Evolutionary conservation across 2,329 filamentous ascomycete genomes (phyloP).

Genomic region (Aspergillus flavus): DNA sequence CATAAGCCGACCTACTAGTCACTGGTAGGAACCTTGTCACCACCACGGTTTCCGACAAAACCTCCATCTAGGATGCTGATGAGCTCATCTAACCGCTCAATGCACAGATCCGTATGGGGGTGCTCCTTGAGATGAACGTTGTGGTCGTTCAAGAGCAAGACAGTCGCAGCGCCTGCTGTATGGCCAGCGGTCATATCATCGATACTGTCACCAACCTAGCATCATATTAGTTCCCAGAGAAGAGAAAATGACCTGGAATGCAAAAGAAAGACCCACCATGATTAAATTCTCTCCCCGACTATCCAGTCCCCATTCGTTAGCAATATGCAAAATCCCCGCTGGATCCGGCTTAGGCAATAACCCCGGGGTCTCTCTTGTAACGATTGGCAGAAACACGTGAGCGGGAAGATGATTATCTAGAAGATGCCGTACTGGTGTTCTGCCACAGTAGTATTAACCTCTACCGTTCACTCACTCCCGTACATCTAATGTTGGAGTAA

Average conservation of each 20-base stretch:
- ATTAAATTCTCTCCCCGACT: slow-evolving; percentile 47
- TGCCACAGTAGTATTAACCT: slow-evolving; percentile 16
- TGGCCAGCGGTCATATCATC: slow-evolving; percentile 92
- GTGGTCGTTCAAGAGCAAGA: slow-evolving; percentile 83
- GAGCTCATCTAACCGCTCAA: slow-evolving; percentile 73
- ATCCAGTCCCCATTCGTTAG: slow-evolving; percentile 69
- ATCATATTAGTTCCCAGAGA: neutral
- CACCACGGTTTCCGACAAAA: slow-evolving; percentile 57
- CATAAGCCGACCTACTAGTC: neutral
- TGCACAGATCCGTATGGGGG: slow-evolving; percentile 74
- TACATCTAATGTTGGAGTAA: neutral
- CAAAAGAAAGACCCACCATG: slow-evolving; percentile 31
- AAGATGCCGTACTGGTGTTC: slow-evolving; percentile 47
- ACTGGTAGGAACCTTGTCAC: slow-evolving; percentile 20
- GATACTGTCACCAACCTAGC: slow-evolving; percentile 70
- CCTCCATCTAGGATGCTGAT: slow-evolving; percentile 74
- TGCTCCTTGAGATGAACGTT: slow-evolving; percentile 72
- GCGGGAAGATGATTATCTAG: slow-evolving; percentile 71
- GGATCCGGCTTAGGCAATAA: slow-evolving; percentile 78
- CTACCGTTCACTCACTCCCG: neutral
- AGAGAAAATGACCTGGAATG: neutral
- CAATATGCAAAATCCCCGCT: slow-evolving; percentile 85
- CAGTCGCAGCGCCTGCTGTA: slow-evolving; percentile 81
- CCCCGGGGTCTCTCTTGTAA: slow-evolving; percentile 76
- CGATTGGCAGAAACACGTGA: slow-evolving; percentile 72